A percentile compares a stretch with the other conserved stretches of the same genome.
Conservation (phyloP, 2,329 filamentous ascomycete genomes). For the Orbilia brochopaga region DNA sequence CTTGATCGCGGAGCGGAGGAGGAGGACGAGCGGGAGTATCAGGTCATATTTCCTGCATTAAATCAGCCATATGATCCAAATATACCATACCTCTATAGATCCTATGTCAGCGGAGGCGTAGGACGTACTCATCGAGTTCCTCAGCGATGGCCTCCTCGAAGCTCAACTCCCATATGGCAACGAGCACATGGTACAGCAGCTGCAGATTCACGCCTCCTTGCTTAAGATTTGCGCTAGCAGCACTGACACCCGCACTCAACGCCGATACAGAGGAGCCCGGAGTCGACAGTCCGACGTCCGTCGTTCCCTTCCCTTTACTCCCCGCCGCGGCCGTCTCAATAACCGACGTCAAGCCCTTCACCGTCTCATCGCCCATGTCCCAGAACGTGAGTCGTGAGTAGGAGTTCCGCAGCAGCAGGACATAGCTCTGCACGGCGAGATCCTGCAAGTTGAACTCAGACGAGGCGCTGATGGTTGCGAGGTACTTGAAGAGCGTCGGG, state of each 20-base stretch:
- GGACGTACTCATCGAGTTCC: conserved; percentile 79
- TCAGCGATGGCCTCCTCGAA: conserved; percentile 80
- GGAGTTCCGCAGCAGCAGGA: conserved; percentile 76
- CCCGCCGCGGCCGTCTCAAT: conserved; percentile 45
- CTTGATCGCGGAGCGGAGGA: conserved; percentile 90
- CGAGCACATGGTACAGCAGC: conserved; percentile 87
- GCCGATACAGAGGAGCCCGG: background rate
- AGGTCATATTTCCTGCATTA: conserved; percentile 82
- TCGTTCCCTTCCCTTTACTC: conserved; percentile 32
- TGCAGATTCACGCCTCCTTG: conserved; percentile 89
- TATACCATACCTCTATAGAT: conserved; percentile 2
- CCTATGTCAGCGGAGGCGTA: conserved; percentile 50
- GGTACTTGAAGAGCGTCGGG: conserved; percentile 81
- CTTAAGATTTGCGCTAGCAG: conserved; percentile 69
- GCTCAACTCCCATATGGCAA: conserved; percentile 95
- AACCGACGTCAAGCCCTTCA: conserved; percentile 27
- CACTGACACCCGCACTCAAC: conserved; percentile 24
- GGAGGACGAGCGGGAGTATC: conserved; percentile 86
- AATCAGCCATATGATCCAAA: conserved; percentile 37
- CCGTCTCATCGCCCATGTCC: conserved; percentile 83
- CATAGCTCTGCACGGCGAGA: conserved; percentile 91
- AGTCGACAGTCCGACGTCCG: conserved; percentile 25
- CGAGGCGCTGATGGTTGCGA: conserved; percentile 81
- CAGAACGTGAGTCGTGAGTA: conserved; percentile 83
- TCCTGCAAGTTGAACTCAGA: conserved; percentile 90